Evolutionary conservation across 768 basidiomycete genomes (phyloP).

Genomic region (Pisolithus marmoratus): DNA sequence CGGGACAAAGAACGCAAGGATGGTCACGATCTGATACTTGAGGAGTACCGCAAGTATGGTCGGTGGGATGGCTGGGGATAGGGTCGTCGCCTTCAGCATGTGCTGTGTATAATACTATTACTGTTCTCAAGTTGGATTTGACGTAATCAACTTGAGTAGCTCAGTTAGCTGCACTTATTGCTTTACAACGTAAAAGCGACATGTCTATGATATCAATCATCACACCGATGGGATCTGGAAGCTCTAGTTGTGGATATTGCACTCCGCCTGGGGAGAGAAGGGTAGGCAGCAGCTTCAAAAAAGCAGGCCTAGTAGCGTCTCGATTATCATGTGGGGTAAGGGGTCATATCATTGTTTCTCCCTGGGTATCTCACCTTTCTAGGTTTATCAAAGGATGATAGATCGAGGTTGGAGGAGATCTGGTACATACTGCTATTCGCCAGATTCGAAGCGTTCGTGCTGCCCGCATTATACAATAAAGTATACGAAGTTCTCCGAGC

Average conservation of each 20-base stretch:
- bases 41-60: slow-evolving; percentile 78
- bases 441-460: slow-evolving; percentile 74
- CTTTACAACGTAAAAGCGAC: neutral
- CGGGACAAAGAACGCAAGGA: slow-evolving; percentile 53
- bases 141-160: neutral
- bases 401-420: slow-evolving; percentile 83
- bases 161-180: neutral
- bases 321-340: slow-evolving; percentile 51
- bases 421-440: slow-evolving; percentile 83
- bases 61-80: slow-evolving; percentile 87
- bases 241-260: slow-evolving; percentile 65
- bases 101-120: neutral
- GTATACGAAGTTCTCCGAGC: slow-evolving; percentile 34
- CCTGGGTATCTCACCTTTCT: neutral
- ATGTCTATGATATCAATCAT: slow-evolving; percentile 26
- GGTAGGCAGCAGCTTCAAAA: slow-evolving; percentile 31
- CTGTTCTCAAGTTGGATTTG: neutral
- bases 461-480: slow-evolving; percentile 95
- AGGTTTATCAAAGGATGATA: slow-evolving; percentile 81
- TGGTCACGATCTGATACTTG: slow-evolving; percentile 58
- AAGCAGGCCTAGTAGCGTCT: slow-evolving; percentile 44
- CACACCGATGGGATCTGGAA: slow-evolving; percentile 18
- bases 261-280: slow-evolving; percentile 47
- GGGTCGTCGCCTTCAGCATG: neutral
- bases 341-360: neutral